Conservation (phyloP, 225 moss, liverwort and hornwort genomes). For the Polytrichum commune region DNA sequence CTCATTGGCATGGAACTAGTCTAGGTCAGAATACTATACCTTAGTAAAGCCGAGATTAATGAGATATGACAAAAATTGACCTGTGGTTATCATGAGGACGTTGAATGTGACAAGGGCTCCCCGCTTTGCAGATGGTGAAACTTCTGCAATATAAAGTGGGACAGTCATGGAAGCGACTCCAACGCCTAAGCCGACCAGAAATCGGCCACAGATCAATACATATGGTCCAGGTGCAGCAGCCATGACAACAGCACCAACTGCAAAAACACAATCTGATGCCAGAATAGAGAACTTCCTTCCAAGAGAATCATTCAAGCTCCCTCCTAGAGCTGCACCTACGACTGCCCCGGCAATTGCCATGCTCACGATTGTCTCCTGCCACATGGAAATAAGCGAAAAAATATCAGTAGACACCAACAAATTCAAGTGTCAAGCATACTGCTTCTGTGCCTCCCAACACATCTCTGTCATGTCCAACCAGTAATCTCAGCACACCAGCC, state of each 20-base stretch:
- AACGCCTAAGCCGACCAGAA: constrained; percentile 87
- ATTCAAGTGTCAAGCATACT: neutral
- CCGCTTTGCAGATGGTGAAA: constrained; percentile 69
- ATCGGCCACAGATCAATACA: constrained; percentile 72
- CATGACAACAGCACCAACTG: constrained; percentile 72
- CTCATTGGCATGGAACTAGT: too few species aligned
- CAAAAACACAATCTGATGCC: constrained; percentile 67
- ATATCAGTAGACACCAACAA: too few species aligned
- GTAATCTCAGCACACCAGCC: neutral
- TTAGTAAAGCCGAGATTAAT: constrained; percentile 82
- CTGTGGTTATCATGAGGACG: constrained; percentile 91
- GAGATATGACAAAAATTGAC: constrained; percentile 84
- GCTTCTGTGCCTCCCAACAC: neutral
- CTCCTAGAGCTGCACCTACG: constrained; percentile 72
- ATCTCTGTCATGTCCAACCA: neutral
- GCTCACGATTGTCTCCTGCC: constrained; percentile 90
- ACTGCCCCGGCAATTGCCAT: constrained; percentile 90
- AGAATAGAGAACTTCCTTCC: constrained; percentile 73
- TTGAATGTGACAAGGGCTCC: constrained; percentile 88
- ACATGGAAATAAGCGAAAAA: neutral
- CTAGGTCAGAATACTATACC: constrained; percentile 40
- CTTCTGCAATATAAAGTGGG: constrained; percentile 94
- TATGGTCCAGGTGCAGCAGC: constrained; percentile 67
- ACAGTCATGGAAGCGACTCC: constrained; percentile 94
- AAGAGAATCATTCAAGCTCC: constrained; percentile 61